Evolutionary conservation across 163 green algal genomes (phyloP).

Genomic region (Chlorella variabilis): DNA sequence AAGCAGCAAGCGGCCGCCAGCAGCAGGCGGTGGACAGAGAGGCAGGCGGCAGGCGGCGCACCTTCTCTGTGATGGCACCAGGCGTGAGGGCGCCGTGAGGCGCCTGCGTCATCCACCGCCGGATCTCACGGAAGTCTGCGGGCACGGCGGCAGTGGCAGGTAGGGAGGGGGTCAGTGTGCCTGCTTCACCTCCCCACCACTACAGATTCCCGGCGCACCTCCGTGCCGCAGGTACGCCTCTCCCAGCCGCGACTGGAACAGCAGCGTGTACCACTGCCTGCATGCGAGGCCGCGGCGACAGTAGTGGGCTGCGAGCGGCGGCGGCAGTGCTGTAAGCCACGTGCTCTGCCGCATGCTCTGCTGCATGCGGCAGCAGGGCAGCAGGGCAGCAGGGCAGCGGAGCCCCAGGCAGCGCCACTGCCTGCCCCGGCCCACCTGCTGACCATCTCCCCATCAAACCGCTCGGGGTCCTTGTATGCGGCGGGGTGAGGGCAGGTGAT

Average conservation of each 20-base stretch:
- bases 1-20: too few relatives aligned
- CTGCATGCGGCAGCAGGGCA: too few relatives aligned
- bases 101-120: neutral
- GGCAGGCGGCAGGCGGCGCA: too few relatives aligned
- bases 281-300: neutral
- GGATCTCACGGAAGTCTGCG: slow-evolving; percentile 19
- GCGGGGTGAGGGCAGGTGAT: slow-evolving; percentile 41
- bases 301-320: neutral
- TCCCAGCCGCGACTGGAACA: slow-evolving; percentile 54
- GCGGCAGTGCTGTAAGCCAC: too few relatives aligned
- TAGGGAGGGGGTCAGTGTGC: neutral
- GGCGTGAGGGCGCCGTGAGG: neutral
- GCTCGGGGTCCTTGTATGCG: slow-evolving; percentile 11
- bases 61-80: slow-evolving; percentile 27
- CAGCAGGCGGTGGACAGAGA: too few relatives aligned
- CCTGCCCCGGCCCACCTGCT: neutral
- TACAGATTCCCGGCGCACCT: neutral
- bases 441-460: slow-evolving; percentile 1
- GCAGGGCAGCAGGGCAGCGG: too few relatives aligned
- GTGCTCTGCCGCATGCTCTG: too few relatives aligned
- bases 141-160: too few relatives aligned
- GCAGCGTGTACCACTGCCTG: slow-evolving; percentile 62
- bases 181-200: too few relatives aligned
- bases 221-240: neutral
- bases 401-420: too few relatives aligned